Base-by-base conservation (phyloP, 768 basidiomycete species). In the Mycena amicta region DNA sequence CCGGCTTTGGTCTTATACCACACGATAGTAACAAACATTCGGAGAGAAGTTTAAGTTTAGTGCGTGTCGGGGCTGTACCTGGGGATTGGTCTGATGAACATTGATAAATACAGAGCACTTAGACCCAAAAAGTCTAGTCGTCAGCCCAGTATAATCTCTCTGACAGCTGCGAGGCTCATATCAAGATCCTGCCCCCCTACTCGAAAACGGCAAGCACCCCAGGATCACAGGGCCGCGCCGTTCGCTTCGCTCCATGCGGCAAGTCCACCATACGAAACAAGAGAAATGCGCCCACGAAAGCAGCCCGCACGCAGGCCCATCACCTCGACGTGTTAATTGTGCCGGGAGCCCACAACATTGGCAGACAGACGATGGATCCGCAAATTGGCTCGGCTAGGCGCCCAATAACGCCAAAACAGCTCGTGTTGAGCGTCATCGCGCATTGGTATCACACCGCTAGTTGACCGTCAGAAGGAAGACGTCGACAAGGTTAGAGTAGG, bases 1-100 rank as follows among this genome's bases (percentile, higher is more conserved):
- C 65, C 58, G 57, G 53, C 51, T 65, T 66, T 45, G 39, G 64
- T 51, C 52, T 60, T 60, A 67, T 64, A 68, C 68, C 66, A 61
- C 6, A 45, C 43, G 43, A 45, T 6, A 13, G 43, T 23, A 13
- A 13, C 43, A 45, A 13, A 13, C 43, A 45, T 45, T 45, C 22
- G 43, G 43, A 6, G 25, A 11, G 26, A 49, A 28, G n/a, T 49
- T 49, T 49, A 49, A 49, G 47, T 49, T 49, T 49, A 49, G 47
- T 49, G 47, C 47, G 43, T 8, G 43, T 23, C 43, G 13, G 13
- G 47, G 47, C 47, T 49, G 47, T 49, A 49, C 47, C 47, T 49
- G 47, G 43, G 8, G 6, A 45, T 45, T 45, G 43, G 43, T 45
- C 22, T 45, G 43, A 45, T 45, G 43, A 45, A 49, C 8, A 13